phyloP scores from a whole-genome alignment of 805 yeast genomes.

The Starmera pachycereana region DNA sequence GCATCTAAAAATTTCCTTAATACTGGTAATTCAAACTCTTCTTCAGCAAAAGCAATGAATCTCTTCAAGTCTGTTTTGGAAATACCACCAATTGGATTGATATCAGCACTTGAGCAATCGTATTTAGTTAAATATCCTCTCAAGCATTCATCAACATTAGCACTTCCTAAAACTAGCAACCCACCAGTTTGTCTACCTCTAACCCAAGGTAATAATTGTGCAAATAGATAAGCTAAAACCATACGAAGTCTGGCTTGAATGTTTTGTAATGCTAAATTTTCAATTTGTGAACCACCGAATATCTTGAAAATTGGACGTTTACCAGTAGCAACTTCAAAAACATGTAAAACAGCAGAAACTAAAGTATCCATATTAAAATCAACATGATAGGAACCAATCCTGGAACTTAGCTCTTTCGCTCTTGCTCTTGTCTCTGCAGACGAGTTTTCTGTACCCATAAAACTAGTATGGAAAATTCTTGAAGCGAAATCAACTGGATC shows the following conservation, averaged over 20 bases:
- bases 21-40: conserved; percentile 64
- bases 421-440: conserved; percentile 78
- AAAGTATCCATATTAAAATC: conserved; percentile 86
- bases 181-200: conserved; percentile 63
- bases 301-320: conserved; percentile 80
- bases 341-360: conserved; percentile 59
- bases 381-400: conserved; percentile 81
- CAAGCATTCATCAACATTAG: conserved; percentile 94
- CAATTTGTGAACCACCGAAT: conserved; percentile 88
- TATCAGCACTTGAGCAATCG: conserved; percentile 95
- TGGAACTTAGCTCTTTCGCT: conserved; percentile 63
- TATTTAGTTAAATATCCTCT: conserved; percentile 94
- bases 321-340: conserved; percentile 87
- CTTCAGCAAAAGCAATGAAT: conserved; percentile 74
- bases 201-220: conserved; percentile 93
- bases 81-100: conserved; percentile 98
- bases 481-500: conserved; percentile 69
- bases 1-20: conserved; percentile 75
- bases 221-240: conserved; percentile 90
- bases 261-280: conserved; percentile 90
- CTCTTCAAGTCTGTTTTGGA: conserved; percentile 87
- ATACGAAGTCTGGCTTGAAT: conserved; percentile 94
- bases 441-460: conserved; percentile 94
- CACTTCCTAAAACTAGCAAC: conserved; percentile 83
- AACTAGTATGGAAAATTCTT: conserved; percentile 76